phyloP scores from a whole-genome alignment of 148 eudicot genomes.

The Cornus florida region DNA sequence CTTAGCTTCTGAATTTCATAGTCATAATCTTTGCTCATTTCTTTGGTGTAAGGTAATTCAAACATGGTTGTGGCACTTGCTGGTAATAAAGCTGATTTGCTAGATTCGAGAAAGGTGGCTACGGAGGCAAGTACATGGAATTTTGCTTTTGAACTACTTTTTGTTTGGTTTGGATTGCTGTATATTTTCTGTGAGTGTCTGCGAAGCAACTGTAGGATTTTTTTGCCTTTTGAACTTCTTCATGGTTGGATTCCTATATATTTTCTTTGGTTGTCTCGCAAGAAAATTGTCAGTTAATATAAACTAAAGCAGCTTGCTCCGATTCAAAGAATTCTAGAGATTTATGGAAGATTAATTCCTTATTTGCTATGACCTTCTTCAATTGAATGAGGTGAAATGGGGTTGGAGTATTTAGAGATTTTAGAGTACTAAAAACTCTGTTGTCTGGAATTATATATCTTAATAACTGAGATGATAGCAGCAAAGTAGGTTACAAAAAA shows the following conservation, averaged over 20 bases:
- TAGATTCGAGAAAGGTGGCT: slow-evolving; percentile 23
- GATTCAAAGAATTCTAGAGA: not conserved
- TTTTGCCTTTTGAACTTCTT: no score
- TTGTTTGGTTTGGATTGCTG: no score
- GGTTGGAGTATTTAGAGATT: not conserved
- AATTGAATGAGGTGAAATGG: not conserved
- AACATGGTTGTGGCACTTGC: slow-evolving; percentile 32
- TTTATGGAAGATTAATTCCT: not conserved
- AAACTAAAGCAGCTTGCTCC: not conserved
- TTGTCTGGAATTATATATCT: not conserved
- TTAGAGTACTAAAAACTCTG: not conserved
- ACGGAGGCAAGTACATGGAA: slow-evolving; percentile 18
- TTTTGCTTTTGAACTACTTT: no score
- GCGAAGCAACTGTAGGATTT: no score
- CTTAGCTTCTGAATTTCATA: not conserved
- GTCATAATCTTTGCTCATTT: not conserved
- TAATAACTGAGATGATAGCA: not conserved
- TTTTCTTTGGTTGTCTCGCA: not conserved
- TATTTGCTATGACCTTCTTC: not conserved
- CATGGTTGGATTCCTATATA: not conserved
- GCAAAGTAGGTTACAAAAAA: not conserved
- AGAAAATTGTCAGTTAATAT: not conserved
- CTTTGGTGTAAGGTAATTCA: slow-evolving; percentile 11
- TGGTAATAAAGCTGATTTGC: slow-evolving; percentile 39
- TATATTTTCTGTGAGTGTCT: no score